Percentiles rank a stretch among this genome's conserved stretches.
Evolutionary conservation across 2,329 filamentous ascomycete species (phyloP).

Genomic region (Aphanoascus verrucosus): DNA sequence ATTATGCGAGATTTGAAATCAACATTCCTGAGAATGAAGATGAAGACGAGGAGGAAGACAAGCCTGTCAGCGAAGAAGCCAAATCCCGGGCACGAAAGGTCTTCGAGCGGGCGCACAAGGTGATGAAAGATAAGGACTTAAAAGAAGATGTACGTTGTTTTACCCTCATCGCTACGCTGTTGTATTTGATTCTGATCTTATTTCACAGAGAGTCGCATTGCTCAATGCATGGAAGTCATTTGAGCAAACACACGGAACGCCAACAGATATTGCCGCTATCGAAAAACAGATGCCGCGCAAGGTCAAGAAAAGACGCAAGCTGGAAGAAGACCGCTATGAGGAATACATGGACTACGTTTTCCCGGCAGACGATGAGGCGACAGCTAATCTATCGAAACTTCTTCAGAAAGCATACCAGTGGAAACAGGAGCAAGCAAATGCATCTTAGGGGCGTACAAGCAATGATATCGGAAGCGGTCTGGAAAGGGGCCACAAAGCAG

Average conservation of each 20-base stretch:
- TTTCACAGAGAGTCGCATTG: constrained; percentile 59
- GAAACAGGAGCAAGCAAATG: constrained; percentile 50
- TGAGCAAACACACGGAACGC: constrained; percentile 70
- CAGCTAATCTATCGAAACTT: constrained; percentile 70
- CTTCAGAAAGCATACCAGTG: constrained; percentile 78
- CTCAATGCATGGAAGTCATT: constrained; percentile 90
- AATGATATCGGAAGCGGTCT: background rate
- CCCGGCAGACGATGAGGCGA: constrained; percentile 83
- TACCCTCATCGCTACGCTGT: background rate
- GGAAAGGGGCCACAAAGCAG: background rate
- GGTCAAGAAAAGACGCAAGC: constrained; percentile 81
- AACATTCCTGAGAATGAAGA: constrained; percentile 69
- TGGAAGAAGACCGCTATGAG: constrained; percentile 89
- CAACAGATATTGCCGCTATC: constrained; percentile 67
- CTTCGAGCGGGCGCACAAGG: constrained; percentile 74
- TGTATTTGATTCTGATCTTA: constrained; percentile 4
- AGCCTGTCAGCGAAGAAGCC: constrained; percentile 64
- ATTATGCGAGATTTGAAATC: constrained; percentile 96
- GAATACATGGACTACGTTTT: constrained; percentile 97
- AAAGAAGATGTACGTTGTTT: constrained; percentile 60
- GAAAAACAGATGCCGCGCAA: constrained; percentile 88
- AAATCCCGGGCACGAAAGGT: constrained; percentile 71
- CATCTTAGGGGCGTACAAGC: background rate
- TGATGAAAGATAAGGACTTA: constrained; percentile 79
- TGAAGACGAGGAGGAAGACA: constrained; percentile 51